These are phyloP conservation scores for Metschnikowia corniflorae DNA, from an alignment of 805 yeast species.

Conservation along the genomic window DNA sequence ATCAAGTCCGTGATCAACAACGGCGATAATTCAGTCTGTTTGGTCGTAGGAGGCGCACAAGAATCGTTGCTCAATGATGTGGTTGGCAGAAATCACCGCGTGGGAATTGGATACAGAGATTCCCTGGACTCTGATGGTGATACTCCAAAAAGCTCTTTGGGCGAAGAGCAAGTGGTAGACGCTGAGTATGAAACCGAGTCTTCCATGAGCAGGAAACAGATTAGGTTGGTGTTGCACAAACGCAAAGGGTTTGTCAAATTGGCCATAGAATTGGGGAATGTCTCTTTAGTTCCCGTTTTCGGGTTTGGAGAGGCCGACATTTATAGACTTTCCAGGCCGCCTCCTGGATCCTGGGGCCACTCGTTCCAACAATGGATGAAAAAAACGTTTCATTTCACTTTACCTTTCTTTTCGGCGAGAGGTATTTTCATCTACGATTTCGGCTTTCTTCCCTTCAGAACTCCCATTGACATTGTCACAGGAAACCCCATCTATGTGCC, in stretches of 20 bases:
- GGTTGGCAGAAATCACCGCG: conserved; percentile 30
- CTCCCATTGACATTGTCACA: conserved; percentile 71
- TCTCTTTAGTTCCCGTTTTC: conserved; percentile 78
- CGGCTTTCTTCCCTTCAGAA: conserved; percentile 84
- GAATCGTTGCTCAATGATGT: conserved; percentile 63
- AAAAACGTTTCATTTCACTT: conserved; percentile 68
- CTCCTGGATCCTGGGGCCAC: conserved; percentile 44
- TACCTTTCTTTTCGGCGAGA: conserved; percentile 89
- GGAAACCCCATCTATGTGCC: conserved; percentile 68
- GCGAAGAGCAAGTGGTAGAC: conserved; percentile 9
- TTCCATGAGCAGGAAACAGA: conserved; percentile 27
- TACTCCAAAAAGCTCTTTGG: neutral
- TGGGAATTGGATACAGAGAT: conserved; percentile 34
- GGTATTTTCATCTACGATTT: conserved; percentile 91
- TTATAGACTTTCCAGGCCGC: conserved; percentile 42
- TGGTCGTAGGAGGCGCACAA: conserved; percentile 95
- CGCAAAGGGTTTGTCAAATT: conserved; percentile 87
- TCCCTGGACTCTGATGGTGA: neutral
- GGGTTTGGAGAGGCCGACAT: conserved; percentile 85
- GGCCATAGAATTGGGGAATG: conserved; percentile 77
- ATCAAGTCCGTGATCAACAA: conserved; percentile 60
- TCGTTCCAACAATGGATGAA: conserved; percentile 72
- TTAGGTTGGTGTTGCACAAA: conserved; percentile 66
- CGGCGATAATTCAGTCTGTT: conserved; percentile 70
- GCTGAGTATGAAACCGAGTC: conserved; percentile 4